Base-by-base conservation (phyloP, 371 early-diverging fungal genomes). In the Ordospora pajunii region DNA sequence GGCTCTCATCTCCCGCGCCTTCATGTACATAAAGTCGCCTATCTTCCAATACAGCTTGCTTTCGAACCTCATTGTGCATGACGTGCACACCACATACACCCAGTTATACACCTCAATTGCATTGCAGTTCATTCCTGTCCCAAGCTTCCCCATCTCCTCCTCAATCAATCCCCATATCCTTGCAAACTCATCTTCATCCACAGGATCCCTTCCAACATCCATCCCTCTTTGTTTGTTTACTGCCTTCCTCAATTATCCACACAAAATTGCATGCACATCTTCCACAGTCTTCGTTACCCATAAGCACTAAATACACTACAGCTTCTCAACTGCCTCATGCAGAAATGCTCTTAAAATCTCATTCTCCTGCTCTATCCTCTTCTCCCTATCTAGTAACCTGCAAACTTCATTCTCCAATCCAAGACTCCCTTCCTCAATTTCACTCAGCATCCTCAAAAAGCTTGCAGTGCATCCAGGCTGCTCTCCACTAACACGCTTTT, bases 21-120 rank as follows among this genome's bases (percentile, higher is more conserved):
- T 54, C 27, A 62, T 67, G 37, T 74, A 74, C 1, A 78, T n/a
- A 68, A 78, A 78, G 67, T 78, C 79, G 50, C 79, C 79, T 37
- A 78, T 78, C 52, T 74, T 73, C 79, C 79, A 78, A 63, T 78
- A 78, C 45, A 78, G 46, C 45, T 50, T 65, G 32, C 64, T 67
- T 8, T 75, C 75, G 63, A 43, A 70, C 22, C 67, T 66, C 8
- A 44, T 32, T 0, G 53, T 22, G 14, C 23, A 46, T 12, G 52
- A 67, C 17, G 79, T 78, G 49, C 79, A 78, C 6, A 78, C 58
- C 1, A 62, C 52, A 45, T 74, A 78, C 8, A 78, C 53, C 32
- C 27, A 69, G 66, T 75, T 70, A 37, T 78, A 78, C 12, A 78
- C 68, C 14, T 70, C 40, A 17, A 67, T 6, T 19, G 66, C 69